Evolutionary conservation across 1,284 basidiomycete genomes (phyloP), one percentile per base, ranked within the genome.

Genomic region (Termitomyces sp.): DNA sequence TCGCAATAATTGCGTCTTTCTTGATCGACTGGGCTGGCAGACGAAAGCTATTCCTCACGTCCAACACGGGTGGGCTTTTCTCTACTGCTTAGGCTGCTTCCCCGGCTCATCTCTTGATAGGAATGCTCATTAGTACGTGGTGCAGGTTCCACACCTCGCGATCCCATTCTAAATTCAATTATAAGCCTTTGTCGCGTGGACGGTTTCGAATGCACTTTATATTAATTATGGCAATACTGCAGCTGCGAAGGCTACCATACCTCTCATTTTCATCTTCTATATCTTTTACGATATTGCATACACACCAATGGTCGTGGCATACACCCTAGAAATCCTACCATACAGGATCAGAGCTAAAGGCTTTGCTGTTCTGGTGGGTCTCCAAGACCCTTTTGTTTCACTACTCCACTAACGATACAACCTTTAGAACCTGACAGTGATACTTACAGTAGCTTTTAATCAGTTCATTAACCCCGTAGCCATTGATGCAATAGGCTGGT

Each of bases 391-490:
- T 17, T 9, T 45, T 40, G 2, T 3, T 43, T 19, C n/a, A 5
- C 19, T 50, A 26, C n/a, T 17, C 61, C 3, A 41, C 17, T n/a
- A 19, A 34, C 47, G 41, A 53, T 47, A 5, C 4, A 41, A 24
- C 33, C 12, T 48, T 1, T 59, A 85, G 83, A 85, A 83, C 64
- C 67, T 85, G 46, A 73, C 74, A 5, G 73, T 84, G 15, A 80
- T 79, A 62, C 64, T 81, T 15, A 80, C 79, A 0, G 70, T 82
- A 26, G 79, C 80, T 0, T 84, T 88, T 73, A 90, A 88, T 64
- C 83, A 86, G 64, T 88, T 86, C 59, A 79, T 87, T 44, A 89
- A 89, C 65, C 86, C 87, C 3, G 80, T 84, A 72, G 86, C 85
- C 1, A 72, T 90, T 30, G 73, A 76, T n/a, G 75, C 76, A 1